These are phyloP conservation scores for Termitomyces sp. DNA, from an alignment of 768 basidiomycete genomes.

Conservation along the genomic window DNA sequence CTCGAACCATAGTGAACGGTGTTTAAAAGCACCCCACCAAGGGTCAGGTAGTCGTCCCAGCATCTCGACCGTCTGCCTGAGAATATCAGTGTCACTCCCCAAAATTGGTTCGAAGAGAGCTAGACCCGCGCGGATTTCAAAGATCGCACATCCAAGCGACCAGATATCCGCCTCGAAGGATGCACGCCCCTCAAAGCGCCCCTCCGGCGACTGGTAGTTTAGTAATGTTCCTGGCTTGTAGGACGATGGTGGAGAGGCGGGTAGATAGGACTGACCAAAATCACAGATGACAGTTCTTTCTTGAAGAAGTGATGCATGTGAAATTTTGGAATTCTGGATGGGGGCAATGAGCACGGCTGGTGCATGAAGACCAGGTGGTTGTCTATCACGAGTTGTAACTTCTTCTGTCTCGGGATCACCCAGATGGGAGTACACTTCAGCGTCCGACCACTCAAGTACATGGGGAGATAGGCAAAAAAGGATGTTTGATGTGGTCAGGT, in stretches of 20 bases:
- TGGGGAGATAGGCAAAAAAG: constrained; percentile 26
- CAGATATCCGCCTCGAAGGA: constrained; percentile 34
- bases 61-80: constrained; percentile 31
- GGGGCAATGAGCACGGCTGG: constrained; percentile 27
- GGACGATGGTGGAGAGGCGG: constrained; percentile 20
- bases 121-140: constrained; percentile 38
- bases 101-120: constrained; percentile 39
- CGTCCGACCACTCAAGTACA: constrained; percentile 30
- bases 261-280: constrained; percentile 35
- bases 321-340: constrained; percentile 21
- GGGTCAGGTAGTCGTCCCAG: constrained; percentile 40
- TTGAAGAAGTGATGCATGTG: constrained; percentile 25
- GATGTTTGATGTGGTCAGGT: constrained; percentile 37
- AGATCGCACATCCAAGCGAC: constrained; percentile 39
- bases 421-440: constrained; percentile 27
- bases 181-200: constrained; percentile 27
- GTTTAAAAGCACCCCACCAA: constrained; percentile 35
- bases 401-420: constrained; percentile 31
- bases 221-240: constrained; percentile 30
- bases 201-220: constrained; percentile 34
- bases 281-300: constrained; percentile 31
- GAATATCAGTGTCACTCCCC: constrained; percentile 24
- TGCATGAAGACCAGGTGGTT: constrained; percentile 23
- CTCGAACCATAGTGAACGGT: constrained; percentile 32
- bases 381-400: constrained; percentile 21